Conservation (phyloP, 1,284 basidiomycete species). For the Pseudozyma sp. region DNA sequence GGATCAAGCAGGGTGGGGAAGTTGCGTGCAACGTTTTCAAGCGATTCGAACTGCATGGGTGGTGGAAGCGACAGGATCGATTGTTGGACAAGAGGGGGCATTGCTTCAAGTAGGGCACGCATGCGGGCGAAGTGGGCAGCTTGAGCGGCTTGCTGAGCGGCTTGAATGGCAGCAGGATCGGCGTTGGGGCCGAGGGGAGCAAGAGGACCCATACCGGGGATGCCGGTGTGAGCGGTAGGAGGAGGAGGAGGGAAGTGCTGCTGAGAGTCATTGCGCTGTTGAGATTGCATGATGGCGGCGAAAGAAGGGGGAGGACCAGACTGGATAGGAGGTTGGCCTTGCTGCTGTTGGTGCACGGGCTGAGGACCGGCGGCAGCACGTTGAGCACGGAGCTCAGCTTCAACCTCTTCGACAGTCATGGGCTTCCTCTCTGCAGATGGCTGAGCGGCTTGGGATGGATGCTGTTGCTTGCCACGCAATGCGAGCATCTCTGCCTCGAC, state of each 20-base stretch:
- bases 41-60: slow-evolving; percentile 65
- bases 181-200: slow-evolving; percentile 33
- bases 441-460: slow-evolving; percentile 2
- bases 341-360: slow-evolving; percentile 1
- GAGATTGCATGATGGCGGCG: slow-evolving; percentile 32
- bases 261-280: slow-evolving; percentile 27
- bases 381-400: slow-evolving; percentile 77
- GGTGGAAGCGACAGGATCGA: slow-evolving; percentile 63
- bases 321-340: slow-evolving; percentile 14
- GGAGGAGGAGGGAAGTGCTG: slow-evolving; percentile 5
- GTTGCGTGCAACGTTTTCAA: slow-evolving; percentile 58
- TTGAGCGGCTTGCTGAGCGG: slow-evolving; percentile 47
- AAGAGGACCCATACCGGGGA: slow-evolving; percentile 4
- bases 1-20: slow-evolving; percentile 61
- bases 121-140: slow-evolving; percentile 64
- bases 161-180: slow-evolving; percentile 41
- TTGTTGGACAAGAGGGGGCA: slow-evolving; percentile 60
- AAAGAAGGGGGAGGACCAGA: slow-evolving; percentile 18
- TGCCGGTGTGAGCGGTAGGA: slow-evolving; percentile 15
- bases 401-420: slow-evolving; percentile 90
- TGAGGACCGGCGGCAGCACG: slow-evolving; percentile 17
- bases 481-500: slow-evolving; percentile 70
- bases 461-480: slow-evolving; percentile 31
- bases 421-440: slow-evolving; percentile 69
- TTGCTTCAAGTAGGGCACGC: slow-evolving; percentile 61